Evolutionary conservation across 257 asterid genomes (phyloP).

Genomic region (Linaria vulgaris): DNA sequence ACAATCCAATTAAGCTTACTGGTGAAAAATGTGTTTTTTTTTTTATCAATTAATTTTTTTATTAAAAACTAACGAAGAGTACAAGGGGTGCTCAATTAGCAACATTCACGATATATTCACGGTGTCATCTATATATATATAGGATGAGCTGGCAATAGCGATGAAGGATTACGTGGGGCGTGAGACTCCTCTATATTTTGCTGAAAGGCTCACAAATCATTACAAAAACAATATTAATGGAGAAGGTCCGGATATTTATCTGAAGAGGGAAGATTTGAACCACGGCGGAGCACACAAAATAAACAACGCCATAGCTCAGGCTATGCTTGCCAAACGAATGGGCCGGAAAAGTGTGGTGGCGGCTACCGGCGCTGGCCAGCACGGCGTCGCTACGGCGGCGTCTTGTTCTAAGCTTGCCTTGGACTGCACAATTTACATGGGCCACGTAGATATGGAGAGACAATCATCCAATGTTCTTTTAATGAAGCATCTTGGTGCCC

Average conservation of each 20-base stretch:
- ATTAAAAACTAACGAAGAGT: no score
- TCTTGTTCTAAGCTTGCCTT: constrained; percentile 67
- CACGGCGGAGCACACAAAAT: constrained; percentile 84
- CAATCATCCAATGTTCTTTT: constrained; percentile 54
- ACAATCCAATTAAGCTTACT: no score
- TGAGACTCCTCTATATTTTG: constrained; percentile 74
- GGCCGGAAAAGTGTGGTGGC: constrained; percentile 47
- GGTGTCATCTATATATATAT: no score
- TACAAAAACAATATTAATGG: constrained; percentile 52
- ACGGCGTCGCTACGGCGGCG: constrained; percentile 79
- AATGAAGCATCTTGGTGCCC: constrained; percentile 71
- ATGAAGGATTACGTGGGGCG: constrained; percentile 72
- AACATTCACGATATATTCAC: no score
- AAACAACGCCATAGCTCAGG: constrained; percentile 88
- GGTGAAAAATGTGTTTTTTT: no score
- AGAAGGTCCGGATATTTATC: constrained; percentile 63
- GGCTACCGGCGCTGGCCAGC: constrained; percentile 81
- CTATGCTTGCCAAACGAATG: constrained; percentile 77
- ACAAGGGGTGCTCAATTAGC: no score
- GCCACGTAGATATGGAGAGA: constrained; percentile 50
- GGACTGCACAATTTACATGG: constrained; percentile 63
- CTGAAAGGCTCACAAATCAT: constrained; percentile 57
- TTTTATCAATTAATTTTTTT: no score
- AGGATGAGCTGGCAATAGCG: constrained; percentile 51
- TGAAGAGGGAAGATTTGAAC: constrained; percentile 77